These are phyloP conservation scores for Rhododendron ovatum DNA, from an alignment of 148 eudicot genomes.

Conservation along the genomic window DNA sequence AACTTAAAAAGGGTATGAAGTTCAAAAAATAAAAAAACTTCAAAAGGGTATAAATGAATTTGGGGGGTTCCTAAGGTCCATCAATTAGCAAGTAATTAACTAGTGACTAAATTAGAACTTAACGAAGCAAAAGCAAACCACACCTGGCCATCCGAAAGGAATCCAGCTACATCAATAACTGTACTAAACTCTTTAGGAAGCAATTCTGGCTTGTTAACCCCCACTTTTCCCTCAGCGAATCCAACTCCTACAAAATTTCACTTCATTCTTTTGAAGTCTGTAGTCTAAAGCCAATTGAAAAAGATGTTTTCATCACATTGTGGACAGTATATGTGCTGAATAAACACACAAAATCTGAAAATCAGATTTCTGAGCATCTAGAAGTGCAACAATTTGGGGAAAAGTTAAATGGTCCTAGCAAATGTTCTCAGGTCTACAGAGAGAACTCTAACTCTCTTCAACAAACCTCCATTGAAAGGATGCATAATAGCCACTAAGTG, in stretches of 20 bases:
- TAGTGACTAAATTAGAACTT: neutral
- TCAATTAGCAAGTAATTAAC: neutral
- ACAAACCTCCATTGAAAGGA: neutral
- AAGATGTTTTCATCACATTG: slow-evolving; percentile 2
- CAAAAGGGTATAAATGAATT: neutral
- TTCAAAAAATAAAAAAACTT: too few relatives aligned
- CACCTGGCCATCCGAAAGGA: slow-evolving; percentile 94
- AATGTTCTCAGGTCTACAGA: neutral
- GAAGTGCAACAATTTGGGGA: neutral
- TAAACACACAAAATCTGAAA: neutral
- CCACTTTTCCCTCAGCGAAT: slow-evolving; percentile 64
- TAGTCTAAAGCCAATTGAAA: slow-evolving; percentile 18
- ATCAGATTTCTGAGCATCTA: neutral
- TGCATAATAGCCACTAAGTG: neutral
- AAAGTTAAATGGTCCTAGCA: neutral
- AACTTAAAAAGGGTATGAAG: neutral
- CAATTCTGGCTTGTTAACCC: slow-evolving; percentile 96
- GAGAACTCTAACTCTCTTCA: neutral
- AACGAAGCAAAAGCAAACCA: slow-evolving; percentile 6
- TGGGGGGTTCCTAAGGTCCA: neutral
- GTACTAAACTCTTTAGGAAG: slow-evolving; percentile 76
- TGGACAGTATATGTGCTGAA: neutral
- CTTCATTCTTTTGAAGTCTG: slow-evolving; percentile 1
- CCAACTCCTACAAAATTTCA: slow-evolving; percentile 58
- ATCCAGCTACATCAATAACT: slow-evolving; percentile 94